Base-by-base conservation (phyloP, 306 rosid genomes). In the Trifolium pratense region DNA sequence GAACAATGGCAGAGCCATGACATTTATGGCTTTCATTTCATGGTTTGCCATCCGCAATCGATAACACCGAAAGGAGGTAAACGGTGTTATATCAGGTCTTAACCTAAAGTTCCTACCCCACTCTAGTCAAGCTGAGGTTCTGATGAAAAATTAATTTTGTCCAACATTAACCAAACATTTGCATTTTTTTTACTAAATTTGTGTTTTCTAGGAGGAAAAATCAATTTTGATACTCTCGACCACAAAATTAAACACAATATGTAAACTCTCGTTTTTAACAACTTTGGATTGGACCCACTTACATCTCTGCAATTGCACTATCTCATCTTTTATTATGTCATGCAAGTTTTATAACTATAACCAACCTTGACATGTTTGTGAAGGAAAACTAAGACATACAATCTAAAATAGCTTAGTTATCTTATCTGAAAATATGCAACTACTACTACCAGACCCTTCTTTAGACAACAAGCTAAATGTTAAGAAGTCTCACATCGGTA, bases 371-470 rank as follows among this genome's bases (percentile, higher is more conserved):
- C 63, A 26, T 48, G 32, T 34, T 32, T 51, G 64, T 70, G 63
- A 74, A 61, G 21, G 49, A 48, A 62, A 48, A 32, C 37, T 40
- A 37, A 40, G 37, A 32, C 16, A 29, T 69, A 31, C 45, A 43
- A 31, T 48, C 64, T 32, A 20, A 37, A 63, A 5, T 26, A 29
- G 49, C 49, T 14, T 18, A 14, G 36, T 49, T 49, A 49, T 36
- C 51, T 32, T 4, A 29, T 29, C 6, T 29, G 32, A 29, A 29
- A 29, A 29, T 29, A 4, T 29, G 5, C 32, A 29, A 29, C 32
- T 29, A 29, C 32, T 6, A 26, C 31, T 26, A 29, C 32, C 32
- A 29, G 32, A 4, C 6, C 32, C 32, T 29, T 29, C 32, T 29
- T 3, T 29, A 29, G 32, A 29, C 32, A 29, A 29, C 32, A 29